These are phyloP conservation scores for Pichia nanzhaoensis DNA, from an alignment of 805 yeast species.

Conservation along the genomic window DNA sequence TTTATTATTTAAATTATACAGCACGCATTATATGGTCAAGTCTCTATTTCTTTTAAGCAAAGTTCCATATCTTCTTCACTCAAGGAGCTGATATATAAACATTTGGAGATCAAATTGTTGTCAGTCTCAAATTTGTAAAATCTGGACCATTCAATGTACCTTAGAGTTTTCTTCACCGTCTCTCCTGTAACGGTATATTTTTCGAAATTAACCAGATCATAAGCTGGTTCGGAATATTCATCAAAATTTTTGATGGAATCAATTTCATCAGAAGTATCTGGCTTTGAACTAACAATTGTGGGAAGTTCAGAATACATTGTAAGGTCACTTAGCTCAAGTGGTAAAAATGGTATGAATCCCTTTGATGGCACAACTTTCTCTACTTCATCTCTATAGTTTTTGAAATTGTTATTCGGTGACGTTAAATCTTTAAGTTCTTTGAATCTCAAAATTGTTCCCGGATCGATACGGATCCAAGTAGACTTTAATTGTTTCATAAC, in stretches of 20 bases:
- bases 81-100: slow-evolving; percentile 71
- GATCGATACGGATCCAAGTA: slow-evolving; percentile 71
- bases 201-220: slow-evolving; percentile 61
- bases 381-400: slow-evolving; percentile 56
- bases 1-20: background rate
- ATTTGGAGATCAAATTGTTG: slow-evolving; percentile 68
- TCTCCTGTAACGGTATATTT: slow-evolving; percentile 71
- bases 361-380: slow-evolving; percentile 47
- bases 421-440: slow-evolving; percentile 63
- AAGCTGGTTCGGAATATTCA: slow-evolving; percentile 20
- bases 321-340: slow-evolving; percentile 76
- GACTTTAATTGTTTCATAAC: slow-evolving; percentile 50
- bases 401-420: slow-evolving; percentile 70
- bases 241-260: slow-evolving; percentile 9
- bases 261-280: slow-evolving; percentile 8
- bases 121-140: slow-evolving; percentile 52
- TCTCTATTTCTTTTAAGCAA: slow-evolving; percentile 25
- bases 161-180: slow-evolving; percentile 68
- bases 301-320: slow-evolving; percentile 66
- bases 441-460: slow-evolving; percentile 64
- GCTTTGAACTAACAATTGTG: slow-evolving; percentile 32
- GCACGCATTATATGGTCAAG: background rate
- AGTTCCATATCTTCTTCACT: slow-evolving; percentile 62
- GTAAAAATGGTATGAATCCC: slow-evolving; percentile 90
- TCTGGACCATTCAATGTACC: slow-evolving; percentile 79